Evolutionary conservation across 306 rosid species (phyloP).

Genomic region (Sesbania bispinosa): DNA sequence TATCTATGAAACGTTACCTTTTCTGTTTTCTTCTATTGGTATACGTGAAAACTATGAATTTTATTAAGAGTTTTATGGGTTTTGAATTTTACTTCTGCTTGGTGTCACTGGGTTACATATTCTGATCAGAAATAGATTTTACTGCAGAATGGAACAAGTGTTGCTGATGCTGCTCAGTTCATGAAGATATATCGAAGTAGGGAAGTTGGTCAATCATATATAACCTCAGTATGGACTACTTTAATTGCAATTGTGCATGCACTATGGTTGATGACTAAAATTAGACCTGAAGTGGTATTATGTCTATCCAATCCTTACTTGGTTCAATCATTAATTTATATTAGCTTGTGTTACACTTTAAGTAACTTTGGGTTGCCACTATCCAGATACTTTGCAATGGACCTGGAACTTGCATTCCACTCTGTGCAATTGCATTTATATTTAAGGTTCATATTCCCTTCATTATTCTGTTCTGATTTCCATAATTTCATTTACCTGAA

Average conservation of each 20-base stretch:
- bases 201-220: slow-evolving; percentile 93
- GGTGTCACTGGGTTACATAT: slow-evolving; percentile 5
- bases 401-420: slow-evolving; percentile 91
- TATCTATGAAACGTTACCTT: not conserved
- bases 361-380: slow-evolving; percentile 6
- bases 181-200: slow-evolving; percentile 89
- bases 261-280: slow-evolving; percentile 73
- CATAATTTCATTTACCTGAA: no score
- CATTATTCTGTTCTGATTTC: not conserved
- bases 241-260: slow-evolving; percentile 63
- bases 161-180: slow-evolving; percentile 47
- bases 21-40: not conserved
- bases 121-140: slow-evolving; percentile 13
- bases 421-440: slow-evolving; percentile 75
- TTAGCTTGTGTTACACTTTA: slow-evolving; percentile 4
- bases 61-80: not conserved
- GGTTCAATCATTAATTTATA: not conserved
- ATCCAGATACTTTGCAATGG: slow-evolving; percentile 91
- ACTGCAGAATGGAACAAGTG: slow-evolving; percentile 48
- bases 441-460: slow-evolving; percentile 55
- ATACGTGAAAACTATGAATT: not conserved
- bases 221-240: slow-evolving; percentile 90
- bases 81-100: slow-evolving; percentile 20
- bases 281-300: slow-evolving; percentile 92
- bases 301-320: slow-evolving; percentile 8